Evolutionary conservation across 73 alveolate species (phyloP).

Genomic region (Paramecium sexaurelia): DNA sequence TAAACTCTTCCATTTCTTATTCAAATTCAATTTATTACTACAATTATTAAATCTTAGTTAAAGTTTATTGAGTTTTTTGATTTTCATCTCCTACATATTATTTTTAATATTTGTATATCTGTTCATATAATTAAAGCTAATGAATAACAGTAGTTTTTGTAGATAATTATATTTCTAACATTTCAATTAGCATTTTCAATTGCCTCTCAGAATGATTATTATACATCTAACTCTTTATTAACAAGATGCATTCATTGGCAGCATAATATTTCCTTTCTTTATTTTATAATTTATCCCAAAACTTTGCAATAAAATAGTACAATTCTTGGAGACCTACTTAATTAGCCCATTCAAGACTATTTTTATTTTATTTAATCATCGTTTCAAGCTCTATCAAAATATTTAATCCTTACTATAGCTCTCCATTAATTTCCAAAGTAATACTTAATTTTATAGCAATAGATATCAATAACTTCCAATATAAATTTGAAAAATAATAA

Average conservation of each 20-base stretch:
- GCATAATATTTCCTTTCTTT: background rate
- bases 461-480: constrained; percentile 14
- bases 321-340: background rate
- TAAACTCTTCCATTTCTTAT: background rate
- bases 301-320: background rate
- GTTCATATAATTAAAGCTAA: background rate
- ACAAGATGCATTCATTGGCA: constrained; percentile 3
- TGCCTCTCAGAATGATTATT: background rate
- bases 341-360: constrained; percentile 19
- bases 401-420: constrained; percentile 16
- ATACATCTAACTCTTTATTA: background rate
- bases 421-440: background rate
- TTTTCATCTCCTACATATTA: background rate
- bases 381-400: background rate
- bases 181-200: background rate
- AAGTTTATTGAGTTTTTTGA: background rate
- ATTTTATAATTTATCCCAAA: constrained; percentile 15
- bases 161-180: background rate
- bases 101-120: background rate
- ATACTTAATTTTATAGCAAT: constrained; percentile 16
- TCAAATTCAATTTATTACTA: background rate
- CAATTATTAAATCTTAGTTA: background rate
- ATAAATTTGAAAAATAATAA: background rate
- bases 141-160: background rate
- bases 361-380: background rate